Percentiles rank a stretch among this genome's conserved stretches.
These are phyloP conservation scores for Citrullus mucosospermus DNA, from an alignment of 306 rosid species.

Conservation along the genomic window DNA sequence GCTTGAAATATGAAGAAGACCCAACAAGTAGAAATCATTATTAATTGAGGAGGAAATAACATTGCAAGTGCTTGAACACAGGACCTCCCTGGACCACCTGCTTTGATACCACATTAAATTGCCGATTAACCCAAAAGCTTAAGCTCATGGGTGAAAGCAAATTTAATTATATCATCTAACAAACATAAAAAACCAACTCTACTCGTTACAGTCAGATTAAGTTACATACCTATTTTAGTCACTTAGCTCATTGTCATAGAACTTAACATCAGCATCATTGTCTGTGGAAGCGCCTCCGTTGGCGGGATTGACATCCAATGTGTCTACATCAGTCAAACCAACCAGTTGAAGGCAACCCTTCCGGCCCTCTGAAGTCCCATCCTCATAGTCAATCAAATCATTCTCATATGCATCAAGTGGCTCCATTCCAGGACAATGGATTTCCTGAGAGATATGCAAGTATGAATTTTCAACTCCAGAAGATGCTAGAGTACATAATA, in stretches of 20 bases:
- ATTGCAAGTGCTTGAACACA: no score
- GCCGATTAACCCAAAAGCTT: no score
- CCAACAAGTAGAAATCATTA: no score
- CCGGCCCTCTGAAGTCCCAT: constrained; percentile 29
- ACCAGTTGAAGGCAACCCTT: constrained; percentile 45
- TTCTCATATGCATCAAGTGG: constrained; percentile 45
- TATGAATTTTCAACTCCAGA: background rate
- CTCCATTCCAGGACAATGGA: constrained; percentile 40
- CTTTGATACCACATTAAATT: no score
- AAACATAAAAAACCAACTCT: background rate
- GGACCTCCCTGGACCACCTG: no score
- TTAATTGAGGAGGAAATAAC: no score
- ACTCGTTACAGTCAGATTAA: constrained; percentile 5
- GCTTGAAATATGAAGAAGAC: no score
- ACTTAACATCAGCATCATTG: constrained; percentile 60
- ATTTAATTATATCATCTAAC: no score
- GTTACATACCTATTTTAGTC: constrained; percentile 25
- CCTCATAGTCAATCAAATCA: constrained; percentile 56
- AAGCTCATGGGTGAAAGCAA: no score
- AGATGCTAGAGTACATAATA: background rate
- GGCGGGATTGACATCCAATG: constrained; percentile 31
- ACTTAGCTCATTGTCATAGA: constrained; percentile 56
- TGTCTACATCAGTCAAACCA: constrained; percentile 30
- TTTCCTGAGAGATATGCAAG: constrained; percentile 32
- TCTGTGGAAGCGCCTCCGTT: constrained; percentile 42